Conservation (phyloP, 2,329 filamentous ascomycete species). For the Trichophyton equinum region DNA sequence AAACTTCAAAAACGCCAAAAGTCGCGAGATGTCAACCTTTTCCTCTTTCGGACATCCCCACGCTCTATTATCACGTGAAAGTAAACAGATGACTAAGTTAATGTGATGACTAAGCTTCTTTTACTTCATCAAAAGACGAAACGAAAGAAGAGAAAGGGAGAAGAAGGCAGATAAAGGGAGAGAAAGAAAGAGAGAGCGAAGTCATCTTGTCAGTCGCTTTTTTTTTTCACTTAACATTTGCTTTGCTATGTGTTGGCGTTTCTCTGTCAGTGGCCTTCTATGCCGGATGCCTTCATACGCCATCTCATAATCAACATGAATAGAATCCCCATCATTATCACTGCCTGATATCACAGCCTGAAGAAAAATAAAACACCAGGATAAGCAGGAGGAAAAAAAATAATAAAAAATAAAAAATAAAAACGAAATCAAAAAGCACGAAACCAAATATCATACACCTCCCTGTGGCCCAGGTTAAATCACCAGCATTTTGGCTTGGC, state of each 20-base stretch:
- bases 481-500: background rate
- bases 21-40: background rate
- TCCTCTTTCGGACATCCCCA: background rate
- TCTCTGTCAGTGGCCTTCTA: background rate
- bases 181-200: background rate
- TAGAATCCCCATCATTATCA: background rate
- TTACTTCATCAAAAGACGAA: too few species aligned
- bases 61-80: background rate
- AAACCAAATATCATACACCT: constrained; percentile 1
- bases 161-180: too few species aligned
- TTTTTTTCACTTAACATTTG: background rate
- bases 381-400: too few species aligned
- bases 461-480: background rate
- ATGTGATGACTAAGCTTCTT: background rate
- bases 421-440: background rate
- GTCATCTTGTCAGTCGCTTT: background rate
- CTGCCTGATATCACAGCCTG: background rate
- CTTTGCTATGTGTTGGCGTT: background rate
- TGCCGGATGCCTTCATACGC: background rate
- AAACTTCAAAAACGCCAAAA: too few species aligned
- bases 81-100: background rate
- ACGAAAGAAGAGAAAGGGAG: too few species aligned
- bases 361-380: too few species aligned
- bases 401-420: background rate
- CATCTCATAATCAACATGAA: background rate